These are phyloP conservation scores for Suillus luteus DNA, from an alignment of 768 basidiomycete genomes.

Conservation along the genomic window DNA sequence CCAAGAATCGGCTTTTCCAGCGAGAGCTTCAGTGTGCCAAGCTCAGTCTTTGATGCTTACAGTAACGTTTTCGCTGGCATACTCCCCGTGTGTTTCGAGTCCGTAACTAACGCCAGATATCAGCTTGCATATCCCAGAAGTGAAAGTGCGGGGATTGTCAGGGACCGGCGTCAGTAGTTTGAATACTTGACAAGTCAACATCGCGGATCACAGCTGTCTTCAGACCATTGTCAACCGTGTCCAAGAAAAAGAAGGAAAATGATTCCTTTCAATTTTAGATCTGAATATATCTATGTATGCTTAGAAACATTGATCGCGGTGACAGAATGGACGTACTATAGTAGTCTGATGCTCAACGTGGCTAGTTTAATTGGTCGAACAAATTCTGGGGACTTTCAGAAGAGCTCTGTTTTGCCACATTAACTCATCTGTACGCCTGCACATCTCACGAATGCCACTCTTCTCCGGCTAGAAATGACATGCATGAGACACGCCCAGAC, in stretches of 20 bases:
- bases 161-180: constrained; percentile 2
- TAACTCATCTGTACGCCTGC: neutral
- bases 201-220: neutral
- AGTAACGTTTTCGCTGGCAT: neutral
- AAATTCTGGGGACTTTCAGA: neutral
- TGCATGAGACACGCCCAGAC: neutral
- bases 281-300: constrained; percentile 3
- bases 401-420: neutral
- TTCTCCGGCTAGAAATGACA: constrained; percentile 7
- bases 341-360: neutral
- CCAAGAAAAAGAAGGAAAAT: neutral
- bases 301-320: constrained; percentile 3
- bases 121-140: neutral
- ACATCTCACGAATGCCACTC: neutral
- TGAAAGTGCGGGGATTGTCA: neutral
- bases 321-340: neutral
- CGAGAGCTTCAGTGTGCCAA: neutral
- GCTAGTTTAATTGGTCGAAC: neutral
- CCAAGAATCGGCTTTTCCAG: neutral
- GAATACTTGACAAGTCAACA: neutral
- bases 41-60: neutral
- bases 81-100: neutral
- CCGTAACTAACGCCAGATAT: neutral
- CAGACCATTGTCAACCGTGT: neutral
- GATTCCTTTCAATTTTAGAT: neutral